Conservation (phyloP, 305 asterid species). For the Fraxinus albicans region DNA sequence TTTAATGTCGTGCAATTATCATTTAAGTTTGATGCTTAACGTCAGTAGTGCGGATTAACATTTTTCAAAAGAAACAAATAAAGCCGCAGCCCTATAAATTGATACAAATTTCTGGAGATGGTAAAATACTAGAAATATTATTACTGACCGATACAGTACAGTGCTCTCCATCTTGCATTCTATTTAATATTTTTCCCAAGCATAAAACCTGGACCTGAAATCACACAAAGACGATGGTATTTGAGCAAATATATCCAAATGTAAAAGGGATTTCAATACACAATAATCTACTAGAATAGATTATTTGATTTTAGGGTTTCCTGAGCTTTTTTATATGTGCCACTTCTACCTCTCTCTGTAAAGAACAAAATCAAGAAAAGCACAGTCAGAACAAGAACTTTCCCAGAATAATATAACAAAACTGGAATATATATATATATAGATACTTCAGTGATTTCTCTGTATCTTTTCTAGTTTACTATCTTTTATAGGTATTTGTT, state of each 20-base stretch:
- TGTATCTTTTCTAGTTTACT: constrained; percentile 5
- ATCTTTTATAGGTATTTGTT: neutral
- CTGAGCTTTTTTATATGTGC: neutral
- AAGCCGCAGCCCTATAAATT: too few relatives aligned
- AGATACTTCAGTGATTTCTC: constrained; percentile 8
- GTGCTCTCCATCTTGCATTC: neutral
- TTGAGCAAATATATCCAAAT: neutral
- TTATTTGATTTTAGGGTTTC: neutral
- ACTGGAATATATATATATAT: neutral
- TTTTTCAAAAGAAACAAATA: too few relatives aligned
- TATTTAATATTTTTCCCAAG: neutral
- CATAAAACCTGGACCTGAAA: constrained; percentile 8
- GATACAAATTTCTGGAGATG: too few relatives aligned
- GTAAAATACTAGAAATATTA: too few relatives aligned
- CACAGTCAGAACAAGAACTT: neutral
- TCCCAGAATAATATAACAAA: neutral
- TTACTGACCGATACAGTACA: neutral
- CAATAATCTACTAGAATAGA: neutral
- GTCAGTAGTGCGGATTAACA: too few relatives aligned
- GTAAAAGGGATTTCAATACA: neutral
- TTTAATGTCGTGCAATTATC: too few relatives aligned
- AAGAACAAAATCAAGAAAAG: neutral
- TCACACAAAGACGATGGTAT: neutral
- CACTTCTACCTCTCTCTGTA: neutral
- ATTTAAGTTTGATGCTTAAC: too few relatives aligned